Percentiles rank a stretch among this genome's conserved stretches.
phyloP scores from a whole-genome alignment of 495 filamentous ascomycete species.

The Neurospora intermedia region DNA sequence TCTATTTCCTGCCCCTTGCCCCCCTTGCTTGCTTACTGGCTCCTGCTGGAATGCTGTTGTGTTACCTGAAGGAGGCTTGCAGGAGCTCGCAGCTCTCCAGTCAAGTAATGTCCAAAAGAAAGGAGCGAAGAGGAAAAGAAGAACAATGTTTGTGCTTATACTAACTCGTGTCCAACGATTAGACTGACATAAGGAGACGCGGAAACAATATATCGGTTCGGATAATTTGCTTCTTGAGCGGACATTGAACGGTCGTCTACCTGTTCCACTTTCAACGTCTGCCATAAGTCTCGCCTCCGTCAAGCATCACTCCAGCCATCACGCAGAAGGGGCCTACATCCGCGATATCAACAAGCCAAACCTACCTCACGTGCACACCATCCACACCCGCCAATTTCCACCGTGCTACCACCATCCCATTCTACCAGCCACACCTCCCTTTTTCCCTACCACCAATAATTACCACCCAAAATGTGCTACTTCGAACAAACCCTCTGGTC shows the following conservation, averaged over 20 bases:
- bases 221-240: neutral
- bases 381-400: neutral
- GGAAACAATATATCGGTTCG: neutral
- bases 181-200: neutral
- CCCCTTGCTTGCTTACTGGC: neutral
- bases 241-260: neutral
- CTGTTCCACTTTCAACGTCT: neutral
- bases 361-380: neutral
- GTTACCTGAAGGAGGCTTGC: neutral
- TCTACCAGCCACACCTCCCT: neutral
- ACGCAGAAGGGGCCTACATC: neutral
- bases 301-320: neutral
- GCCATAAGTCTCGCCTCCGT: neutral
- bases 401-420: neutral
- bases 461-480: slow-evolving; percentile 45
- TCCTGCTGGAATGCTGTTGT: neutral
- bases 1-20: neutral
- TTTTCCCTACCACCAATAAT: neutral
- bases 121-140: neutral
- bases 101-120: neutral
- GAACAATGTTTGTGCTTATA: neutral
- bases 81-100: neutral
- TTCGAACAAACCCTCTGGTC: slow-evolving; percentile 50
- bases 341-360: neutral
- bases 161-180: neutral